These are phyloP conservation scores for Globisporangium irregulare DNA, from an alignment of 352 stramenopile genomes.

Conservation along the genomic window DNA sequence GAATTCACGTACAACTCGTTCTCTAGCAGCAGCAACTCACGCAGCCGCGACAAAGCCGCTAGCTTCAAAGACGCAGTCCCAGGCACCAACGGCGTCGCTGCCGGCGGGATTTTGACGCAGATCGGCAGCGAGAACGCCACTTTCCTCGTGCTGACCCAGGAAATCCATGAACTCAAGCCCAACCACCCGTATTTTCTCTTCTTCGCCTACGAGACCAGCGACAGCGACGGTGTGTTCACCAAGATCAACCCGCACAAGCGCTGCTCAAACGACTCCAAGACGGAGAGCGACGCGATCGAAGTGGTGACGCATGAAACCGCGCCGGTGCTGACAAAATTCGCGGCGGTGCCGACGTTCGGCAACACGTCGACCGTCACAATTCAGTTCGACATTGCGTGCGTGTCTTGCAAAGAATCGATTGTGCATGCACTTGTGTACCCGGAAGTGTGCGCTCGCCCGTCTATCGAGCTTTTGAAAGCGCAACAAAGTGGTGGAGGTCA, in stretches of 20 bases:
- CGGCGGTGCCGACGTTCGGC: slow-evolving; percentile 47
- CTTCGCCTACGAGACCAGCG: slow-evolving; percentile 70
- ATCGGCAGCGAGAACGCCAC: slow-evolving; percentile 47
- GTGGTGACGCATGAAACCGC: slow-evolving; percentile 50
- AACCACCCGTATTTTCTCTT: slow-evolving; percentile 66
- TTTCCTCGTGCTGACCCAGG: slow-evolving; percentile 36
- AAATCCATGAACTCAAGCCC: slow-evolving; percentile 32
- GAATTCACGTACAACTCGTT: slow-evolving; percentile 43
- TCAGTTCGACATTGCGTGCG: slow-evolving; percentile 53
- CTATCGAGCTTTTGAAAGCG: slow-evolving; percentile 12
- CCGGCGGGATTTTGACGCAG: slow-evolving; percentile 38
- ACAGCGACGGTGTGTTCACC: slow-evolving; percentile 68
- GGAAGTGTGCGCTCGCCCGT: slow-evolving; percentile 26
- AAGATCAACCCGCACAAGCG: slow-evolving; percentile 60
- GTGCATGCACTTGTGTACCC: slow-evolving; percentile 55
- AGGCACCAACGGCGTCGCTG: slow-evolving; percentile 39
- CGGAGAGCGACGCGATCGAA: slow-evolving; percentile 41
- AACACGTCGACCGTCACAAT: slow-evolving; percentile 52
- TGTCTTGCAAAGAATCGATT: slow-evolving; percentile 42
- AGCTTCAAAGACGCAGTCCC: slow-evolving; percentile 30
- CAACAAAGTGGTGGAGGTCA: not conserved
- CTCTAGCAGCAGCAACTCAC: slow-evolving; percentile 15
- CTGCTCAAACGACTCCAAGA: slow-evolving; percentile 36
- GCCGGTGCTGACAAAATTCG: slow-evolving; percentile 40
- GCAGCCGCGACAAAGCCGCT: not conserved